Conservation (phyloP, 2,329 filamentous ascomycete genomes). For the Sarocladiaceae sp. region DNA sequence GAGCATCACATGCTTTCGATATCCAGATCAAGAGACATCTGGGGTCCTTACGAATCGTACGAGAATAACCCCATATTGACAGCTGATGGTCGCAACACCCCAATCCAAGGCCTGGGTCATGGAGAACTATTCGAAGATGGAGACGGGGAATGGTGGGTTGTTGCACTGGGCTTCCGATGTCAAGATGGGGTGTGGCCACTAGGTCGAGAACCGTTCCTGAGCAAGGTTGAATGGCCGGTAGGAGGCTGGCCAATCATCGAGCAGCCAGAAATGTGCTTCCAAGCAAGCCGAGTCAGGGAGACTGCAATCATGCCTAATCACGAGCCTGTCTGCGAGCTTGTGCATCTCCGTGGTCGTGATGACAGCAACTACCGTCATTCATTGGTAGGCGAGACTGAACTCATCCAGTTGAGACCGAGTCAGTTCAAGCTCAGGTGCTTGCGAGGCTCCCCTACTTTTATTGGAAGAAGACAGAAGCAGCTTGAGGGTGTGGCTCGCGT, state of each 20-base stretch:
- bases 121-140: slow-evolving; percentile 20
- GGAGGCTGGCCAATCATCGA: slow-evolving; percentile 8
- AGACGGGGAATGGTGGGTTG: slow-evolving; percentile 15
- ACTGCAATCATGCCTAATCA: not conserved
- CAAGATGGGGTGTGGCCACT: slow-evolving; percentile 25
- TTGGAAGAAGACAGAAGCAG: slow-evolving; percentile 9
- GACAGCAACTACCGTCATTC: slow-evolving; percentile 5
- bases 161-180: slow-evolving; percentile 20
- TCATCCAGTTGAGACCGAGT: not conserved
- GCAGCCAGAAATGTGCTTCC: not conserved
- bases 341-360: slow-evolving; percentile 6
- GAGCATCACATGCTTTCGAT: slow-evolving; percentile 20
- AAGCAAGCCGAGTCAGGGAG: not conserved
- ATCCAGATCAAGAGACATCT: slow-evolving; percentile 16
- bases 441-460: slow-evolving; percentile 1
- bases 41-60: slow-evolving; percentile 24
- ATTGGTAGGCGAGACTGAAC: not conserved
- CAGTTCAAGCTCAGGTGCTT: not conserved
- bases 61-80: slow-evolving; percentile 27
- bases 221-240: slow-evolving; percentile 18
- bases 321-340: slow-evolving; percentile 2
- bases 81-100: slow-evolving; percentile 15
- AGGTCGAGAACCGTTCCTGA: slow-evolving; percentile 37
- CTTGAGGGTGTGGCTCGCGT: not conserved
- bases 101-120: slow-evolving; percentile 19